Conservation (phyloP, 1,284 basidiomycete species). For the Gomphus bonarii region DNA sequence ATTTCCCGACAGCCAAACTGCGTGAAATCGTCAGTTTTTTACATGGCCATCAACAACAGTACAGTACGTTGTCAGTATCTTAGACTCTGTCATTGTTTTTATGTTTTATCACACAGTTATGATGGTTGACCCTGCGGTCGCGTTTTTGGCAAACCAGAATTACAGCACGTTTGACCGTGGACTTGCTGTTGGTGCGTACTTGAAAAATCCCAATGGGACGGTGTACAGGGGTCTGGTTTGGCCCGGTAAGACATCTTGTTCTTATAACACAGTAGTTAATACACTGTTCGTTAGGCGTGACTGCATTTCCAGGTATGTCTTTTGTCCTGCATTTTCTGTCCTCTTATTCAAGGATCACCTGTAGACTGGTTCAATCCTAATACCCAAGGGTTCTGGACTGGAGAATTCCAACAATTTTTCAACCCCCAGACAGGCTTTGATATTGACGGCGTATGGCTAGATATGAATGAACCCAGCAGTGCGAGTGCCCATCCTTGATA, state of each 20-base stretch:
- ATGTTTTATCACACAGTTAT: conserved; percentile 33
- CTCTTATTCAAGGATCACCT: not conserved
- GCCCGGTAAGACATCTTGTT: conserved; percentile 38
- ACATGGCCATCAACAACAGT: conserved; percentile 48
- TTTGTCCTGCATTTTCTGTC: not conserved
- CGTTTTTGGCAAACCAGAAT: conserved; percentile 34
- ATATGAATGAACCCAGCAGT: conserved; percentile 64
- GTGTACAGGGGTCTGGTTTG: conserved; percentile 55
- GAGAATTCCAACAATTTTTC: conserved; percentile 70
- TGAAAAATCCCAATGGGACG: conserved; percentile 54
- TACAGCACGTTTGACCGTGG: conserved; percentile 53
- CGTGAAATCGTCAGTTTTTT: conserved; percentile 53
- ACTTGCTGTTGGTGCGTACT: conserved; percentile 39
- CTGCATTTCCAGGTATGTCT: conserved; percentile 44
- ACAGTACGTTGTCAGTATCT: conserved; percentile 28
- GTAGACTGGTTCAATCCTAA: conserved; percentile 59
- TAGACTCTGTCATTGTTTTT: not conserved
- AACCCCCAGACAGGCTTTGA: conserved; percentile 43
- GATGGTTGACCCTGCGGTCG: conserved; percentile 70
- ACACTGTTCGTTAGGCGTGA: conserved; percentile 30
- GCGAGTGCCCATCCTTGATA: conserved; percentile 19
- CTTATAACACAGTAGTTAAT: not conserved
- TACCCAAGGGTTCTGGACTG: conserved; percentile 46
- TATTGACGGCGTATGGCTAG: conserved; percentile 63
- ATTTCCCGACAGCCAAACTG: conserved; percentile 54